Evolutionary conservation across 768 basidiomycete species (phyloP).

Genomic region (Suillus weaverae): DNA sequence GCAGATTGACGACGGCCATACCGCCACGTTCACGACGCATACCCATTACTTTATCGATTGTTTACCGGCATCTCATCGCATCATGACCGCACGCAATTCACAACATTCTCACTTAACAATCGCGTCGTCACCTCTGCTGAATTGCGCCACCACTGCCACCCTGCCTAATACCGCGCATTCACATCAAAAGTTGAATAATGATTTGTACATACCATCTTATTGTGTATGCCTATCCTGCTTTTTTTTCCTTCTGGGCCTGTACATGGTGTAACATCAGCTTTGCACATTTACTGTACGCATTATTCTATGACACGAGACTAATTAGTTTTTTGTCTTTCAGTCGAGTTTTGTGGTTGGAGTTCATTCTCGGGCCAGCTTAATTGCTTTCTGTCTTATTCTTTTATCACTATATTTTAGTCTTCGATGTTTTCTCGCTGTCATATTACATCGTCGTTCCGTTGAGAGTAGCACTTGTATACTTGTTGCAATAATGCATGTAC

Average conservation of each 20-base stretch:
- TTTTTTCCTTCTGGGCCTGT: conserved; percentile 23
- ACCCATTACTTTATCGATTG: conserved; percentile 37
- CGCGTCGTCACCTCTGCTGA: conserved; percentile 27
- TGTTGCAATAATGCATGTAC: conserved; percentile 11
- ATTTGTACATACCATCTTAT: conserved; percentile 36
- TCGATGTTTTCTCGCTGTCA: conserved; percentile 25
- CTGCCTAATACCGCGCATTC: conserved; percentile 17
- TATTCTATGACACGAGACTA: conserved; percentile 36
- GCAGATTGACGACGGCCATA: conserved; percentile 30
- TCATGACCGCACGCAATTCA: conserved; percentile 25
- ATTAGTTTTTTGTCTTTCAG: conserved; percentile 26
- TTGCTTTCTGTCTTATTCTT: conserved; percentile 29
- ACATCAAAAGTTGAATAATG: conserved; percentile 22
- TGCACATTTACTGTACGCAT: conserved; percentile 36
- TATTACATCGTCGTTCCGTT: conserved; percentile 29
- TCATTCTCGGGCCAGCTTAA: conserved; percentile 33
- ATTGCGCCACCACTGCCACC: conserved; percentile 30
- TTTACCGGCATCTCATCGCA: conserved; percentile 20
- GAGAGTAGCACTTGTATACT: conserved; percentile 31
- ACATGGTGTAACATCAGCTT: conserved; percentile 31
- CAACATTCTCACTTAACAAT: conserved; percentile 29
- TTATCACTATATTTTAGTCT: conserved; percentile 31
- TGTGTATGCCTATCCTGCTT: conserved; percentile 24
- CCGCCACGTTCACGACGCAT: conserved; percentile 32
- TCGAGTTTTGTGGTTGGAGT: conserved; percentile 27